Evolutionary conservation across 164 flowering plant genomes (phyloP).

Genomic region (Macadamia integrifolia): DNA sequence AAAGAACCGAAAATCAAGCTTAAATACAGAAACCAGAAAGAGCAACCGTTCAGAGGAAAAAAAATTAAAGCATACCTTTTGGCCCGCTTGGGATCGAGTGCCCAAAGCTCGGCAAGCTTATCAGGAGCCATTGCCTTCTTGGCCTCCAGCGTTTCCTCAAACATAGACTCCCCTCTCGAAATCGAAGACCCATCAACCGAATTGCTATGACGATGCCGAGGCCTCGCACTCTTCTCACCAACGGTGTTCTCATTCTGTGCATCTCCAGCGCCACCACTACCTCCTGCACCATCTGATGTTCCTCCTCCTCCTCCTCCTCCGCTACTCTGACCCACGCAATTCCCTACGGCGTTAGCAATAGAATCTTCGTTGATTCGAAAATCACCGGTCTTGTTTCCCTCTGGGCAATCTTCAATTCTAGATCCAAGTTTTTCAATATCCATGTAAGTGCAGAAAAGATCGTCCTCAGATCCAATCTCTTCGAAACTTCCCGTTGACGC

Average conservation of each 20-base stretch:
- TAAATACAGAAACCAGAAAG: not conserved
- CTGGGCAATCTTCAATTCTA: slow-evolving; percentile 8
- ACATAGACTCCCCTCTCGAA: slow-evolving; percentile 23
- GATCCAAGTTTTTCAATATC: slow-evolving; percentile 50
- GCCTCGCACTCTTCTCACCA: slow-evolving; percentile 23
- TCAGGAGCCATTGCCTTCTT: slow-evolving; percentile 92
- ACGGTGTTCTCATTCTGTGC: slow-evolving; percentile 6
- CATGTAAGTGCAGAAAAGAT: slow-evolving; percentile 61
- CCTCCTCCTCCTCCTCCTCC: slow-evolving; percentile 11
- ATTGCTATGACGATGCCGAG: slow-evolving; percentile 78
- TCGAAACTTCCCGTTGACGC: slow-evolving; percentile 54
- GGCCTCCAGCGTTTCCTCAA: slow-evolving; percentile 55
- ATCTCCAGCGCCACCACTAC: not conserved
- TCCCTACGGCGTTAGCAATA: not conserved
- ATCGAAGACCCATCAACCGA: slow-evolving; percentile 68
- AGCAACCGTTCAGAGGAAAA: not conserved
- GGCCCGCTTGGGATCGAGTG: slow-evolving; percentile 76
- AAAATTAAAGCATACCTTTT: slow-evolving; percentile 43
- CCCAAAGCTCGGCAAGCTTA: slow-evolving; percentile 79
- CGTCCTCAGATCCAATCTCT: slow-evolving; percentile 82
- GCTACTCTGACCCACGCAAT: slow-evolving; percentile 3
- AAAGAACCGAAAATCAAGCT: not conserved
- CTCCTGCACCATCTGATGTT: not conserved
- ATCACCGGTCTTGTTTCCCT: slow-evolving; percentile 4
- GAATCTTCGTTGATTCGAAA: slow-evolving; percentile 1